Base-by-base conservation (phyloP, 1,284 basidiomycete species). In the Tetrapyrgos nigripes region DNA sequence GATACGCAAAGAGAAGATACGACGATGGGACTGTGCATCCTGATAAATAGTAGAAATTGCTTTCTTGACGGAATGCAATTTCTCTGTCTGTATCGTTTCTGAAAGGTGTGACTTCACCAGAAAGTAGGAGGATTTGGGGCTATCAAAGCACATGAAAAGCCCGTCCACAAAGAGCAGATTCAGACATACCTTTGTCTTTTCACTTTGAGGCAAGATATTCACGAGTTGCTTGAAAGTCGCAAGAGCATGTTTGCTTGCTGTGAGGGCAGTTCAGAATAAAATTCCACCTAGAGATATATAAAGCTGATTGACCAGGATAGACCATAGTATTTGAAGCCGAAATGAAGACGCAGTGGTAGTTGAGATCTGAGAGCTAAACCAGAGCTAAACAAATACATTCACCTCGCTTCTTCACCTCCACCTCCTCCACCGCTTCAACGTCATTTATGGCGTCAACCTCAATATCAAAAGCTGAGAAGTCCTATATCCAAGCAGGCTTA, bases 51-150 rank as follows among this genome's bases (percentile, higher is more conserved):
- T 85, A 90, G 73, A 96, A 97, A 75, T 96, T 96, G 66, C 89
- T 90, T 76, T 96, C 93, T 65, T 83, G 81, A 46, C 79, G 87
- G 72, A 94, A 95, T 1, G 81, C 73, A 49, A 94, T 77, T 75
- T 96, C 94, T 52, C 94, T 84, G 71, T 97, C 95, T 3, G 94
- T 96, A 70, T 97, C 94, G 71, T 96, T 88, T 58, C 94, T 80
- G 69, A 81, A 93, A 0, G 83, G 77, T 4, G 84, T 87, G 3
- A 76, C 74, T 61, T 80, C 82, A 24, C 89, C 89, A 6, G 86
- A 82, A 1, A 91, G 72, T 1, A 92, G 68, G 11, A 87, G 68
- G 3, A 89, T 75, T 71, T 91, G 89, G 4, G 86, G 83, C 87
- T 87, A 50, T 27, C 37, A 40, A 44, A 50, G 9, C 40, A 8